Evolutionary conservation across 352 stramenopile species (phyloP).

Genomic region (Pythium sp.): DNA sequence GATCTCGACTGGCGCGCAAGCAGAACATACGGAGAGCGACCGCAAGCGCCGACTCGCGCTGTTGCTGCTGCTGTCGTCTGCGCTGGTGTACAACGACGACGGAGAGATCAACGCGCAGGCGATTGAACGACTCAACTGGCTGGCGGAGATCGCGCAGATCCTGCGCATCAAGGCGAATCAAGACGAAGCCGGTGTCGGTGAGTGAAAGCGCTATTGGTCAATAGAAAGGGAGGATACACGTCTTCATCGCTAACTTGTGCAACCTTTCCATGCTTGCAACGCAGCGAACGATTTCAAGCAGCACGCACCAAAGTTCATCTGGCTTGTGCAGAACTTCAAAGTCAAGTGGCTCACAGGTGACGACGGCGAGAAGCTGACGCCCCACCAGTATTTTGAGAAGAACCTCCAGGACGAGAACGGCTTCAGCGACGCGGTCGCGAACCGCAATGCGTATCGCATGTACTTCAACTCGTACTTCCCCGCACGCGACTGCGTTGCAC

Average conservation of each 20-base stretch:
- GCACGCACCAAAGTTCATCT: slow-evolving; percentile 62
- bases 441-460: slow-evolving; percentile 58
- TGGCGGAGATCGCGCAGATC: slow-evolving; percentile 30
- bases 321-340: slow-evolving; percentile 61
- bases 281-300: slow-evolving; percentile 40
- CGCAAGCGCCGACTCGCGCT: slow-evolving; percentile 27
- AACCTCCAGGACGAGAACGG: slow-evolving; percentile 43
- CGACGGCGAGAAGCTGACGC: slow-evolving; percentile 43
- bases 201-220: slow-evolving; percentile 9
- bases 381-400: slow-evolving; percentile 50
- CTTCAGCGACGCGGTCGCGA: slow-evolving; percentile 49
- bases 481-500: slow-evolving; percentile 31
- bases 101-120: slow-evolving; percentile 45
- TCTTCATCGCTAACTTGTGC: not conserved
- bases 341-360: slow-evolving; percentile 58
- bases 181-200: slow-evolving; percentile 54
- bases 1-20: slow-evolving; percentile 21
- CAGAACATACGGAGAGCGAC: slow-evolving; percentile 12
- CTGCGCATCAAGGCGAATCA: slow-evolving; percentile 56
- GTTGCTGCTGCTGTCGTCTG: slow-evolving; percentile 57
- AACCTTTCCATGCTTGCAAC: not conserved
- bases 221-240: too few species aligned
- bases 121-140: slow-evolving; percentile 48
- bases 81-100: slow-evolving; percentile 56
- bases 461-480: slow-evolving; percentile 55